Evolutionary conservation across 176 grass and related monocot species (phyloP).

Genomic region (Phyllostachys edulis): DNA sequence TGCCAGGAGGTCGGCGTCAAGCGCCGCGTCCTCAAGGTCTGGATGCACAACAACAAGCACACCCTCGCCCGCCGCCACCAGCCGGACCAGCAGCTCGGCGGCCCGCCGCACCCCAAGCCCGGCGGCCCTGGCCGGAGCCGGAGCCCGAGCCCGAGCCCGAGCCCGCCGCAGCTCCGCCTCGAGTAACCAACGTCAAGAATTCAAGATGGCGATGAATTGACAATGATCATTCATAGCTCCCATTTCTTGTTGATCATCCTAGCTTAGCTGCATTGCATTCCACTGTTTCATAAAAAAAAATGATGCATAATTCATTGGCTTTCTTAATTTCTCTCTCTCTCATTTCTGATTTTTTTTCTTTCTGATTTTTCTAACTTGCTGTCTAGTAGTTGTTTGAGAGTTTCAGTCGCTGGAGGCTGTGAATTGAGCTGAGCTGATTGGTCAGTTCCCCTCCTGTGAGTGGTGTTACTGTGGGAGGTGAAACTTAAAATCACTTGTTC

Average conservation of each 20-base stretch:
- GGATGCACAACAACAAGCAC: slow-evolving; percentile 97
- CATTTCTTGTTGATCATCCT: slow-evolving; percentile 17
- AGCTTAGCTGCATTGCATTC: slow-evolving; percentile 37
- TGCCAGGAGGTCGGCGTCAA: slow-evolving; percentile 89
- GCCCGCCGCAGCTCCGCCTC: slow-evolving; percentile 27
- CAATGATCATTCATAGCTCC: neutral
- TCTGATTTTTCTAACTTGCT: neutral
- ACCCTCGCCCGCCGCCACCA: slow-evolving; percentile 52
- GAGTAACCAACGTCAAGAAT: slow-evolving; percentile 5
- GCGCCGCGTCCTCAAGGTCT: slow-evolving; percentile 82
- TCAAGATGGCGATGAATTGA: neutral
- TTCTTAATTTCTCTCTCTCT: neutral
- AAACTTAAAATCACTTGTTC: slow-evolving; percentile 11
- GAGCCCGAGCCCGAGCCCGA: slow-evolving; percentile 26
- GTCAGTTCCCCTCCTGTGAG: neutral
- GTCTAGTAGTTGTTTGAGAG: neutral
- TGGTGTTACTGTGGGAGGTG: slow-evolving; percentile 5
- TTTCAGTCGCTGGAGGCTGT: neutral
- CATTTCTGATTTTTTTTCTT: neutral
- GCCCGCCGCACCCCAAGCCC: slow-evolving; percentile 1
- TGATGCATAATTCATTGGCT: slow-evolving; percentile 21
- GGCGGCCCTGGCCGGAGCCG: neutral
- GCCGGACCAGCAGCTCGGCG: neutral
- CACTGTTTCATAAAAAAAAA: slow-evolving; percentile 28
- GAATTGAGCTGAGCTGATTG: slow-evolving; percentile 4